Conservation (phyloP, 2,329 filamentous ascomycete species). For the Hypoxylon sp. region DNA sequence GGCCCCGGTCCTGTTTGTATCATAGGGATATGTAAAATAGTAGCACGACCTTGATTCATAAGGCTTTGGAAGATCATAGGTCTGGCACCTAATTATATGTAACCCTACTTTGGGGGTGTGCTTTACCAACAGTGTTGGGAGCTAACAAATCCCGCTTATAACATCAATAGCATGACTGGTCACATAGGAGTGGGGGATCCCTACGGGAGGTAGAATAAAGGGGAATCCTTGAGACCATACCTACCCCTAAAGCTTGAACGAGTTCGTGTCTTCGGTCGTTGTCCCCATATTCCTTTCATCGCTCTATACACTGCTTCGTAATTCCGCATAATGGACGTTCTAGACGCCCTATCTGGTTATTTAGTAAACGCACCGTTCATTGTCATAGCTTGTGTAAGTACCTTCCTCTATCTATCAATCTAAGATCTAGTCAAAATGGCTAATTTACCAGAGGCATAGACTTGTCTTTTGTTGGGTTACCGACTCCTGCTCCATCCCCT, state of each 20-base stretch:
- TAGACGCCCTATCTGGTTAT: not conserved
- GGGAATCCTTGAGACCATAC: no score
- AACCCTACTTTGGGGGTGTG: no score
- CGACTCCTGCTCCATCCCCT: not conserved
- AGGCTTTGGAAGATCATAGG: no score
- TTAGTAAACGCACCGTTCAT: not conserved
- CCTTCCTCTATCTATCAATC: no score
- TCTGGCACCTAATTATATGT: no score
- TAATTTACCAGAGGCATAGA: not conserved
- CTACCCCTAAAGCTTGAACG: not conserved
- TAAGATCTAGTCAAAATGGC: no score
- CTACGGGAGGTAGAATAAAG: not conserved
- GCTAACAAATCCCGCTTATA: no score
- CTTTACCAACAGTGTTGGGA: no score
- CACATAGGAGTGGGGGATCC: not conserved
- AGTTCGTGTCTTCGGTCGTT: not conserved
- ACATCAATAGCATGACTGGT: not conserved
- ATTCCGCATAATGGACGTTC: not conserved
- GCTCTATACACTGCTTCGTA: not conserved
- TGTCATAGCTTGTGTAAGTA: not conserved
- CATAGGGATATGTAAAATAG: no score
- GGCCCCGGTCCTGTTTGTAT: no score
- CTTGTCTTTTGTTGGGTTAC: not conserved
- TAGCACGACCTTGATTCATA: no score
- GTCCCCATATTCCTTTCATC: not conserved